phyloP scores from a whole-genome alignment of 2,329 filamentous ascomycete genomes.

The Aspergillus viridinutans region DNA sequence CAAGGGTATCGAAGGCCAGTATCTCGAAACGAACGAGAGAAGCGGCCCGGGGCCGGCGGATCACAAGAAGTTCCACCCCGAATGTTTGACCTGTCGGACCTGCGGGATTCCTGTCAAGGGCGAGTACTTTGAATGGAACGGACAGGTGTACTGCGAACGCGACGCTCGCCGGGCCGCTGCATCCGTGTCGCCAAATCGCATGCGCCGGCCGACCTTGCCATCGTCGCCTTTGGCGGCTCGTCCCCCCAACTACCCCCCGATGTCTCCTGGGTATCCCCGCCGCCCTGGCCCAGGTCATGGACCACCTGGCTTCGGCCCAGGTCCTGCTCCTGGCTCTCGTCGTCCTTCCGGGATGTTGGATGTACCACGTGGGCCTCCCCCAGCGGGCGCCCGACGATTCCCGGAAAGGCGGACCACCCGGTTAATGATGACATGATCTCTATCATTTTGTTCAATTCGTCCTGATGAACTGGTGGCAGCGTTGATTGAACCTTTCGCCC shows the following conservation, averaged over 20 bases:
- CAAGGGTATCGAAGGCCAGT: constrained; percentile 86
- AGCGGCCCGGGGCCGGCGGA: constrained; percentile 28
- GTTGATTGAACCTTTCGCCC: background rate
- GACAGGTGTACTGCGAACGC: constrained; percentile 76
- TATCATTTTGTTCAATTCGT: background rate
- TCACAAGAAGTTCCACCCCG: constrained; percentile 74
- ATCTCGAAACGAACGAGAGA: constrained; percentile 70
- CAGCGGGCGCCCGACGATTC: constrained; percentile 37
- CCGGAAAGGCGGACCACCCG: constrained; percentile 47
- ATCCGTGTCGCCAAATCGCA: constrained; percentile 34
- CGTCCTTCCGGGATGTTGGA: constrained; percentile 21
- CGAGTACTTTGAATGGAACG: constrained; percentile 87
- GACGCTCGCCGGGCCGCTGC: constrained; percentile 65
- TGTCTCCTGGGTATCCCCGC: constrained; percentile 10
- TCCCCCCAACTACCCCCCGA: constrained; percentile 20
- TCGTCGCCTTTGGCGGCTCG: constrained; percentile 32
- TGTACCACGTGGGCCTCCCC: constrained; percentile 20
- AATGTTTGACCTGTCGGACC: constrained; percentile 75
- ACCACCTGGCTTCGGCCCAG: constrained; percentile 7
- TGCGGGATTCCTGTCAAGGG: constrained; percentile 71
- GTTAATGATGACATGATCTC: constrained; percentile 46
- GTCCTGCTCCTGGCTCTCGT: constrained; percentile 14
- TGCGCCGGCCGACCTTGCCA: constrained; percentile 29
- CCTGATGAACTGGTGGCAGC: background rate
- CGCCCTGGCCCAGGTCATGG: constrained; percentile 12